phyloP scores from a whole-genome alignment of 176 grass and related monocot species.

The Ensete glaucum region DNA sequence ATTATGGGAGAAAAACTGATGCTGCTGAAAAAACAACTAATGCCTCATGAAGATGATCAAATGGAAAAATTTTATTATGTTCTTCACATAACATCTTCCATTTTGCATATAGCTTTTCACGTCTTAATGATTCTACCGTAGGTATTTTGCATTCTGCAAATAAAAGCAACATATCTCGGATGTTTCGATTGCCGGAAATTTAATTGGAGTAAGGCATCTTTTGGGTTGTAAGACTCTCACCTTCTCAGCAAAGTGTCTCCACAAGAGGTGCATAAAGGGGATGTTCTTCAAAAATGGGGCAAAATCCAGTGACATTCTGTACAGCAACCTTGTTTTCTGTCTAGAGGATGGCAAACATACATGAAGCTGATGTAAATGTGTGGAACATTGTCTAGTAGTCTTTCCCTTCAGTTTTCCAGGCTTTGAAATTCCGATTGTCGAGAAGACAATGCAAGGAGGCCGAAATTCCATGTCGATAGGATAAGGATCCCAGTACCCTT shows the following conservation, averaged over 20 bases:
- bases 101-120: too few relatives aligned
- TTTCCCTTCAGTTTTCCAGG: slow-evolving; percentile 82
- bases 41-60: too few relatives aligned
- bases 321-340: slow-evolving; percentile 84
- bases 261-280: slow-evolving; percentile 70
- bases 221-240: slow-evolving; percentile 26
- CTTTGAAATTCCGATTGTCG: slow-evolving; percentile 92
- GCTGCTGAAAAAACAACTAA: too few relatives aligned
- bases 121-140: too few relatives aligned
- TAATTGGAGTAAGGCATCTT: neutral
- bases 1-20: too few relatives aligned
- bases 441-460: slow-evolving; percentile 83
- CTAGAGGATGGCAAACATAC: slow-evolving; percentile 79
- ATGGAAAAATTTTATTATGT: too few relatives aligned
- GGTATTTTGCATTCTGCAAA: too few relatives aligned
- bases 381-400: slow-evolving; percentile 68
- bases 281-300: slow-evolving; percentile 83
- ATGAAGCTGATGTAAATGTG: slow-evolving; percentile 93
- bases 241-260: slow-evolving; percentile 93
- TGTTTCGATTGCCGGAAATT: neutral
- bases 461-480: slow-evolving; percentile 99
- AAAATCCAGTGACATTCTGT: slow-evolving; percentile 92
- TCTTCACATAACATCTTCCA: too few relatives aligned
- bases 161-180: neutral
- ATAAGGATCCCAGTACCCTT: slow-evolving; percentile 96